These are phyloP conservation scores for Lactarius tabidus DNA, from an alignment of 768 basidiomycete species.

Conservation along the genomic window DNA sequence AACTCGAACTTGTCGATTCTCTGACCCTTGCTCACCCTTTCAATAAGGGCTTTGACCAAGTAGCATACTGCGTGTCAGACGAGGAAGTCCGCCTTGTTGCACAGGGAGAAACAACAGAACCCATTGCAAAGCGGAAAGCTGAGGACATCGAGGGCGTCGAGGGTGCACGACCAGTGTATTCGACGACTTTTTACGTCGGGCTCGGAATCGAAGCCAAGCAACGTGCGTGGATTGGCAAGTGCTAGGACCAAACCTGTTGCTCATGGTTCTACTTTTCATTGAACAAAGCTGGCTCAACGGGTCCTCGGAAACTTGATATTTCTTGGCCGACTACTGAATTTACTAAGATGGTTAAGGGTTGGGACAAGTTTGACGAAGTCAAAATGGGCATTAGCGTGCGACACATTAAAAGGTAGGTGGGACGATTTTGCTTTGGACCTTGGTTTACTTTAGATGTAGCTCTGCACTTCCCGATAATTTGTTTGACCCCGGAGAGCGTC, in stretches of 20 bases:
- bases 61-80: constrained; percentile 75
- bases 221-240: constrained; percentile 48
- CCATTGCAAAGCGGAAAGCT: constrained; percentile 65
- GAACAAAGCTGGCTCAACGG: constrained; percentile 63
- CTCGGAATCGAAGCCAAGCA: constrained; percentile 88
- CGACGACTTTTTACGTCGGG: constrained; percentile 98
- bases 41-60: constrained; percentile 89
- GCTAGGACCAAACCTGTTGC: constrained; percentile 16
- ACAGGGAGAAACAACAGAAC: constrained; percentile 79
- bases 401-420: constrained; percentile 78
- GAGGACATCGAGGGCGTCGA: constrained; percentile 76
- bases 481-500: constrained; percentile 77
- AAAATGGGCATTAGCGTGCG: constrained; percentile 94
- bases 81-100: constrained; percentile 87
- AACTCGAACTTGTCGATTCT: constrained; percentile 93
- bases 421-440: not conserved
- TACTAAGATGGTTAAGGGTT: constrained; percentile 86
- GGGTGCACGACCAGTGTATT: constrained; percentile 74
- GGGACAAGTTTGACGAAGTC: constrained; percentile 91
- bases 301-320: constrained; percentile 86
- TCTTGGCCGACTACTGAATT: constrained; percentile 97
- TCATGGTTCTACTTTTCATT: constrained; percentile 11
- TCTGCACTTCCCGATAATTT: constrained; percentile 76
- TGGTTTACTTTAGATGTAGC: constrained; percentile 38
- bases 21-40: constrained; percentile 92